phyloP scores from a whole-genome alignment of 2,329 filamentous ascomycete genomes.

The Colletotrichum aenigma region DNA sequence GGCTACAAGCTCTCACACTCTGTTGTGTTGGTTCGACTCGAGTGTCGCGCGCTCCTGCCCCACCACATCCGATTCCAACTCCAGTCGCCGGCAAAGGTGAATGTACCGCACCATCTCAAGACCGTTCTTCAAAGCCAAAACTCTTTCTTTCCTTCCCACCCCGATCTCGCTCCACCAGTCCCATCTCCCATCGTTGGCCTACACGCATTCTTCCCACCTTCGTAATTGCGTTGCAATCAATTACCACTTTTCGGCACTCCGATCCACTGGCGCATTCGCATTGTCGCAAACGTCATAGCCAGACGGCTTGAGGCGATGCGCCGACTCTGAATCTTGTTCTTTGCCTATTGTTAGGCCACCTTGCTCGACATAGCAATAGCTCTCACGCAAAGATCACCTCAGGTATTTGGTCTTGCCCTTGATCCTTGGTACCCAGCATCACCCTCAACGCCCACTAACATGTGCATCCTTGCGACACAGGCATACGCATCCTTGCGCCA shows the following conservation, averaged over 20 bases:
- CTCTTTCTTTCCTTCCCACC: not conserved
- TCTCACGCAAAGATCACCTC: not conserved
- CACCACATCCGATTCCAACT: conserved; percentile 9
- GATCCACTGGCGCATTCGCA: not conserved
- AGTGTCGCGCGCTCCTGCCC: not conserved
- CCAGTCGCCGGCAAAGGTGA: not conserved
- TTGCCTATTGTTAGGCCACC: not conserved
- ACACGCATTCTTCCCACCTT: not conserved
- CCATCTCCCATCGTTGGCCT: not conserved
- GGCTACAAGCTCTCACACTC: conserved; percentile 1
- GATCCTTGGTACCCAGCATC: not conserved
- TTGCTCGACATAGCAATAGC: not conserved
- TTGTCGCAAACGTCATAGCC: conserved; percentile 15
- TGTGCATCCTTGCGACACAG: not conserved
- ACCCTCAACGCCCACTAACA: not conserved
- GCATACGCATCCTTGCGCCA: not conserved
- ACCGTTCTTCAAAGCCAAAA: not conserved
- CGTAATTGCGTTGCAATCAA: not conserved
- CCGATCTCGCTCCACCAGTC: not conserved
- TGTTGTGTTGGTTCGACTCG: conserved; percentile 13
- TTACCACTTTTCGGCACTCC: not conserved
- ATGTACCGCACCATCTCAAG: not conserved
- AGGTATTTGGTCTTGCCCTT: not conserved
- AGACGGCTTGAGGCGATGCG: not conserved
- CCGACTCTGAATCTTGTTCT: not conserved